Evolutionary conservation across 257 asterid species (phyloP).

Genomic region (Prunella vulgaris): DNA sequence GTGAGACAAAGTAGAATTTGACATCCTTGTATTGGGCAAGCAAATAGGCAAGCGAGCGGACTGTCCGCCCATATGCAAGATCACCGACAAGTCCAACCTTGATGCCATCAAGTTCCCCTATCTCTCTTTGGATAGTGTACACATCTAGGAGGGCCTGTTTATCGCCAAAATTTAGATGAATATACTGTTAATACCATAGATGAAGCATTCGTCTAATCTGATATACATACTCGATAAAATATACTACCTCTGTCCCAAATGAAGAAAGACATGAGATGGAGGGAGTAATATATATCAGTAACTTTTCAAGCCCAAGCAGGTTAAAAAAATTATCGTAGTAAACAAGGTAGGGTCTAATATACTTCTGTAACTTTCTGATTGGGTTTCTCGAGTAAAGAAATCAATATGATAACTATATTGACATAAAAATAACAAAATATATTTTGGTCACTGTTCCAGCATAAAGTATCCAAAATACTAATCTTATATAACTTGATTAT

Average conservation of each 20-base stretch:
- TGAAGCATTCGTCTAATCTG: neutral
- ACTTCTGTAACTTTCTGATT: neutral
- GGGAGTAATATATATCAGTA: neutral
- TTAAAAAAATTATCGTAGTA: neutral
- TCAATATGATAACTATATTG: neutral
- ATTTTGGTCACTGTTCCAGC: neutral
- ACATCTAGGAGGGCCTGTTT: conserved; percentile 81
- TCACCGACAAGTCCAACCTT: conserved; percentile 93
- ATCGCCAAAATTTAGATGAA: conserved; percentile 8
- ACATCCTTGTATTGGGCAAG: conserved; percentile 72
- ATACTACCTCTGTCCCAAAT: too few relatives aligned
- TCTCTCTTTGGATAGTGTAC: conserved; percentile 82
- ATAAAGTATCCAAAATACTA: neutral
- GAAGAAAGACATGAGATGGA: too few relatives aligned
- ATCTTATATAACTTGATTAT: neutral
- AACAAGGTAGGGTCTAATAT: neutral
- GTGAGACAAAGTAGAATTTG: conserved; percentile 82
- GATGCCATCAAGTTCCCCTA: conserved; percentile 84
- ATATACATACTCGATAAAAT: neutral
- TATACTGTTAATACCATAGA: neutral
- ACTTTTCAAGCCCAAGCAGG: neutral
- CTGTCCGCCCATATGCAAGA: conserved; percentile 94
- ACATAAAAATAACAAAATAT: neutral
- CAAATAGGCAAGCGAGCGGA: conserved; percentile 87
- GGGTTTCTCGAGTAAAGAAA: neutral